Percentiles rank a stretch among this genome's conserved stretches.
phyloP scores from a whole-genome alignment of 768 basidiomycete genomes.

The Cytidiella melzeri region DNA sequence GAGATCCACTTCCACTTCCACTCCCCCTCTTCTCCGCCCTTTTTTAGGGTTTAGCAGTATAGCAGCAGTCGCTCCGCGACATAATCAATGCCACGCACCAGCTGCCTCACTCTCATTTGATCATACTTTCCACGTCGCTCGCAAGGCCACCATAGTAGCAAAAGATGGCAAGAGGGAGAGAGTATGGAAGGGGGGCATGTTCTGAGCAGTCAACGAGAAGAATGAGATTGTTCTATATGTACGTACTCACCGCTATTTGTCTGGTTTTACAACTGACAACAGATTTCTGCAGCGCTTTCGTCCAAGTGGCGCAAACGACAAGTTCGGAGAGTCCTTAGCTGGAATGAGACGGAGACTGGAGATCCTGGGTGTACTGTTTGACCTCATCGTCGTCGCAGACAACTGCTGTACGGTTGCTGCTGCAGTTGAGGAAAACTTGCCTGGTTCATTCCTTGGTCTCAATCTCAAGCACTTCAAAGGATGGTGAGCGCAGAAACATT shows the following conservation, averaged over 20 bases:
- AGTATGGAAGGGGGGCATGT: constrained; percentile 11
- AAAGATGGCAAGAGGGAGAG: background rate
- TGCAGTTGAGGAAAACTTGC: too few species aligned
- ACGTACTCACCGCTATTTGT: too few species aligned
- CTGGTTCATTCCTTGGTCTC: too few species aligned
- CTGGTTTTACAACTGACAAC: background rate
- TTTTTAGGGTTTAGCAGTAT: too few species aligned
- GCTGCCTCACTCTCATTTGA: constrained; percentile 9
- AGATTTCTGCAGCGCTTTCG: constrained; percentile 10
- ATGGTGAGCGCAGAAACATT: too few species aligned
- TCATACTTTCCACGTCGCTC: constrained; percentile 14
- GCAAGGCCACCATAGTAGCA: constrained; percentile 9
- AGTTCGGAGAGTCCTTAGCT: constrained; percentile 9
- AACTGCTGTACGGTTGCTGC: too few species aligned
- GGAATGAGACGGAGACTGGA: constrained; percentile 8
- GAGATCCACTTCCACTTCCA: too few species aligned
- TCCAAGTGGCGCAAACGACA: constrained; percentile 7
- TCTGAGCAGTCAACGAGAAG: constrained; percentile 13
- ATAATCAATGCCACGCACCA: background rate
- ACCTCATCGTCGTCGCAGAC: too few species aligned
- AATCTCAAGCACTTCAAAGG: too few species aligned
- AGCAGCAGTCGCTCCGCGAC: too few species aligned
- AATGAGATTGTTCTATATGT: constrained; percentile 13
- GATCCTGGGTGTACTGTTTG: background rate
- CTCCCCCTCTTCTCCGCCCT: too few species aligned